Conservation (phyloP, 2,329 filamentous ascomycete genomes). For the Scytalidium sp. region DNA sequence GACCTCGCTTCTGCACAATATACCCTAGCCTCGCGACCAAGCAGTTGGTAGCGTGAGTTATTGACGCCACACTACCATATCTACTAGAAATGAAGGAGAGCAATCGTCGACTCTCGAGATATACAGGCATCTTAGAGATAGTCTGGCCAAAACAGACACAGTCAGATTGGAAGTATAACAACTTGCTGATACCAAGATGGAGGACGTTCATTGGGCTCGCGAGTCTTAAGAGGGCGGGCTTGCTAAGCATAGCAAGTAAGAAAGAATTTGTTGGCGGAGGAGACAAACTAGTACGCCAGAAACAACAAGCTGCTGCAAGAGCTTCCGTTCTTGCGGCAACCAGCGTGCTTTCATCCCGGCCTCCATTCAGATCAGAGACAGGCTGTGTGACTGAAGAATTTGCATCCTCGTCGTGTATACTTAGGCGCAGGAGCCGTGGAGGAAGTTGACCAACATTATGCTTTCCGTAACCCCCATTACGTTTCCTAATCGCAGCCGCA, state of each 20-base stretch:
- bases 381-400: not conserved
- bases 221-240: no score
- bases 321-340: not conserved
- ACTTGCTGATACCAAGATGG: not conserved
- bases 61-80: not conserved
- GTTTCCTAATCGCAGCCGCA: constrained; percentile 27
- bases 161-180: not conserved
- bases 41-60: not conserved
- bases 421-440: not conserved
- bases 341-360: not conserved
- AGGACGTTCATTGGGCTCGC: not conserved
- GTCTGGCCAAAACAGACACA: no score
- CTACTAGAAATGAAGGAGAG: not conserved
- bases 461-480: constrained; percentile 28
- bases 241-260: not conserved
- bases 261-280: not conserved
- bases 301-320: not conserved
- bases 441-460: constrained; percentile 28
- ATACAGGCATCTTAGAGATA: not conserved
- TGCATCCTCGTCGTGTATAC: not conserved
- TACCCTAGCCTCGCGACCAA: not conserved
- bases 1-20: not conserved
- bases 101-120: not conserved
- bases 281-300: no score
- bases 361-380: not conserved